A percentile compares a stretch with the other conserved stretches of the same genome.
phyloP scores from a whole-genome alignment of 257 asterid species.

The Solanum piurae region DNA sequence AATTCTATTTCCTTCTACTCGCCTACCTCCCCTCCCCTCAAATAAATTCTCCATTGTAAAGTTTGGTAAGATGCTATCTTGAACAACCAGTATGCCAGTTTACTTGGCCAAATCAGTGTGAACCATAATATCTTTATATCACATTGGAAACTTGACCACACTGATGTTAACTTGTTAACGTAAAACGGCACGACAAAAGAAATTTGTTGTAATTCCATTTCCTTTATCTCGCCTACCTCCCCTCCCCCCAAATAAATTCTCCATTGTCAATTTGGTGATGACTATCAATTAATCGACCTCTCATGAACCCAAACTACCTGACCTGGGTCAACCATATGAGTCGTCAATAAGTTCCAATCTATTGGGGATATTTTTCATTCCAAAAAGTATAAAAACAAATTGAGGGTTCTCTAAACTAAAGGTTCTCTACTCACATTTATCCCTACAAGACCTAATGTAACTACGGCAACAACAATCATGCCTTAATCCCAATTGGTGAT shows the following conservation, averaged over 20 bases:
- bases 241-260: not conserved
- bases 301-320: not conserved
- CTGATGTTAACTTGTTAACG: not conserved
- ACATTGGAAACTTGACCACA: not conserved
- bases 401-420: not conserved
- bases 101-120: not conserved
- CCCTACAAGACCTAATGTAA: not conserved
- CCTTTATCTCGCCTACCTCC: not conserved
- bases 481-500: not conserved
- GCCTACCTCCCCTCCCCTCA: not conserved
- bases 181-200: not conserved
- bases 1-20: not conserved
- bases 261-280: not conserved
- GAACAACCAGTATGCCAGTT: not conserved
- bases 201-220: not conserved
- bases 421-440: not conserved
- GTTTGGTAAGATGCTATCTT: not conserved
- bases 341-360: not conserved
- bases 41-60: not conserved
- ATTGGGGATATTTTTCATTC: not conserved
- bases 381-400: not conserved
- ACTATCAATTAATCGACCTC: not conserved
- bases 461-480: not conserved
- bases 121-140: not conserved
- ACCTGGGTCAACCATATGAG: not conserved